A percentile compares a stretch with the other conserved stretches of the same genome.
These are phyloP conservation scores for Pythium plurisporium DNA, from an alignment of 352 stramenopile species.

Conservation along the genomic window DNA sequence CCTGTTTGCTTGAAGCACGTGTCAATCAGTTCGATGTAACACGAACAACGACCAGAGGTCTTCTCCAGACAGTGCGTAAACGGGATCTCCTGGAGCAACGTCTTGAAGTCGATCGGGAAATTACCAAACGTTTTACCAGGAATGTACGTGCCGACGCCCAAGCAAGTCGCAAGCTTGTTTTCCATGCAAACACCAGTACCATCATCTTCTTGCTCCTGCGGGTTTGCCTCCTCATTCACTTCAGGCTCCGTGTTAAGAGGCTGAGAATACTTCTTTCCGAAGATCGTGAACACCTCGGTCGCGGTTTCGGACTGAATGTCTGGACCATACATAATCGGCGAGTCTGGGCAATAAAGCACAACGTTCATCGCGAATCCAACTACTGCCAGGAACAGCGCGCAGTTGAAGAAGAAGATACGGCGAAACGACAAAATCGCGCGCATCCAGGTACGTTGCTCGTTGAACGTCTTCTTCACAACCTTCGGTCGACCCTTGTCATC, in stretches of 20 bases:
- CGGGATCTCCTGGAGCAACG: constrained; percentile 47
- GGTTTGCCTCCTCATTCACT: neutral
- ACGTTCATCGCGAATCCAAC: constrained; percentile 72
- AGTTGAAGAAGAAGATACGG: constrained; percentile 83
- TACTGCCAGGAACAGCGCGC: constrained; percentile 57
- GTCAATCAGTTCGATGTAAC: constrained; percentile 67
- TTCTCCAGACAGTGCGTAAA: constrained; percentile 72
- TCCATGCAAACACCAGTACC: constrained; percentile 33
- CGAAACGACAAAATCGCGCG: constrained; percentile 74
- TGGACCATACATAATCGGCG: constrained; percentile 66
- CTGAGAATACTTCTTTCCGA: constrained; percentile 54
- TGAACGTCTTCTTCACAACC: constrained; percentile 81
- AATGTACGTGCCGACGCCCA: constrained; percentile 49
- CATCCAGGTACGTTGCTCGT: constrained; percentile 75
- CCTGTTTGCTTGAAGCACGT: constrained; percentile 59
- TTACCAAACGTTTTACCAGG: constrained; percentile 32
- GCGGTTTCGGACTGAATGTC: constrained; percentile 41
- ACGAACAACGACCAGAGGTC: constrained; percentile 50
- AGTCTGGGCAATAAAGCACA: constrained; percentile 73
- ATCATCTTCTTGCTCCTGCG: neutral
- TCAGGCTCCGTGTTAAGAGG: neutral
- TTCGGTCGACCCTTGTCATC: constrained; percentile 83
- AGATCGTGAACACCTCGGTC: constrained; percentile 46
- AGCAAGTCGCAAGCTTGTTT: constrained; percentile 64
- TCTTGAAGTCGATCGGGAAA: constrained; percentile 73